Evolutionary conservation across 192 early-diverging fungal genomes (phyloP).

Genomic region (Kickxella alabastrina): DNA sequence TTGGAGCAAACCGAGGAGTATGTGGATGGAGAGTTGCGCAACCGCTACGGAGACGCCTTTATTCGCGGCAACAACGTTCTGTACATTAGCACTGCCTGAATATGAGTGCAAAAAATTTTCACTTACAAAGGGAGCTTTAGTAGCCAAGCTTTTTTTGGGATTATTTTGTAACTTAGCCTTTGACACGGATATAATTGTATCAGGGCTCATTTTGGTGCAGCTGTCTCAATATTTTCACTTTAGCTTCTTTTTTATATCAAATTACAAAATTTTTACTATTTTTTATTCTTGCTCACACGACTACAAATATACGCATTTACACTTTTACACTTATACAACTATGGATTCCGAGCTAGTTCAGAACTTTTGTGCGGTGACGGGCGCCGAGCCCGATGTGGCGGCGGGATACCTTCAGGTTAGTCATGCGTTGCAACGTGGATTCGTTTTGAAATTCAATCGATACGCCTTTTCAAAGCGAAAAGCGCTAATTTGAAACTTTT

Average conservation of each 20-base stretch:
- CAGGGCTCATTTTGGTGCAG: too few relatives aligned
- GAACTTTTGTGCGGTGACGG: slow-evolving; percentile 69
- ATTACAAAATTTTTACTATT: background rate
- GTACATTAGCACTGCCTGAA: slow-evolving; percentile 59
- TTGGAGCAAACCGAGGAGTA: slow-evolving; percentile 95
- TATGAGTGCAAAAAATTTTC: background rate
- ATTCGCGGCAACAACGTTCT: slow-evolving; percentile 94
- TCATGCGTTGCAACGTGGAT: too few relatives aligned
- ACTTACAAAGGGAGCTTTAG: background rate
- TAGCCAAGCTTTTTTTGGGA: background rate
- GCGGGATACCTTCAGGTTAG: slow-evolving; percentile 64
- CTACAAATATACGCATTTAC: background rate
- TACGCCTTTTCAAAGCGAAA: too few relatives aligned
- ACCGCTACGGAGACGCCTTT: slow-evolving; percentile 93
- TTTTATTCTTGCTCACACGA: background rate
- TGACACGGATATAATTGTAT: background rate
- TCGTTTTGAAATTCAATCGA: background rate
- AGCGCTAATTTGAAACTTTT: too few relatives aligned
- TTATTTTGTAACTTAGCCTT: too few relatives aligned
- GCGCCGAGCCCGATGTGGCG: slow-evolving; percentile 68
- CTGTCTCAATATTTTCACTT: too few relatives aligned
- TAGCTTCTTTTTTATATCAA: background rate
- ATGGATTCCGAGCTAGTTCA: slow-evolving; percentile 40
- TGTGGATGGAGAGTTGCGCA: slow-evolving; percentile 88
- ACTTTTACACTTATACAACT: background rate